Percentiles rank a stretch among this genome's conserved stretches.
These are phyloP conservation scores for Tricholoma hemisulphureum DNA, from an alignment of 768 basidiomycete genomes.

Conservation along the genomic window DNA sequence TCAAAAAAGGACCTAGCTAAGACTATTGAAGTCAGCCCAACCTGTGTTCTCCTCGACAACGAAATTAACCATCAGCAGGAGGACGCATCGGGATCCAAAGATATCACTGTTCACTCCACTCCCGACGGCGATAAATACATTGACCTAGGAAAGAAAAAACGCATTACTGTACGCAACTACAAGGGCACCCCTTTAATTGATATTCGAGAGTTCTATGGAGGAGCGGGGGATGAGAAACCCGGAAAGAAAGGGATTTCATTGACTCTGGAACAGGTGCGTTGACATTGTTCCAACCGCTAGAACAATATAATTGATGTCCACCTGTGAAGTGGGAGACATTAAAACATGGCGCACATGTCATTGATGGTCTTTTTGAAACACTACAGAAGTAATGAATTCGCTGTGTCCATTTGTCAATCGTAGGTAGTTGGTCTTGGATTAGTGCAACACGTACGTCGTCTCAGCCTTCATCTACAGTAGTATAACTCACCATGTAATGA, in stretches of 20 bases:
- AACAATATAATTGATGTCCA: background rate
- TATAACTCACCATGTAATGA: background rate
- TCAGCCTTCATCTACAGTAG: too few species aligned
- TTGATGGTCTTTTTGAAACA: constrained; percentile 51
- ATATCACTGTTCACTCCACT: constrained; percentile 26
- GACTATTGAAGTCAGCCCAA: background rate
- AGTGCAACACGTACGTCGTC: too few species aligned
- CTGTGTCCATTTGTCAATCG: background rate
- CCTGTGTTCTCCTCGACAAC: background rate
- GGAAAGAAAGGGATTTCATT: constrained; percentile 82
- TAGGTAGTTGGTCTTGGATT: too few species aligned
- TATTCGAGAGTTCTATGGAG: constrained; percentile 71
- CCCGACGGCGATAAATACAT: constrained; percentile 54
- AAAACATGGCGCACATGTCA: constrained; percentile 38
- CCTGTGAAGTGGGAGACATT: constrained; percentile 54
- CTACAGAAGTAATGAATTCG: constrained; percentile 21
- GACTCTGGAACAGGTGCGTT: constrained; percentile 57
- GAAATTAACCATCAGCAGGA: constrained; percentile 4
- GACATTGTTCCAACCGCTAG: background rate
- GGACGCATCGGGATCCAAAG: constrained; percentile 15
- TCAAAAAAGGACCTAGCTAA: constrained; percentile 23
- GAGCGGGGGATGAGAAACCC: constrained; percentile 58
- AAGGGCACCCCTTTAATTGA: constrained; percentile 60
- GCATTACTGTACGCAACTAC: constrained; percentile 52
- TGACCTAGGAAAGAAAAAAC: constrained; percentile 71